phyloP scores from a whole-genome alignment of 805 yeast genomes.

The Yueomyces sinensis region DNA sequence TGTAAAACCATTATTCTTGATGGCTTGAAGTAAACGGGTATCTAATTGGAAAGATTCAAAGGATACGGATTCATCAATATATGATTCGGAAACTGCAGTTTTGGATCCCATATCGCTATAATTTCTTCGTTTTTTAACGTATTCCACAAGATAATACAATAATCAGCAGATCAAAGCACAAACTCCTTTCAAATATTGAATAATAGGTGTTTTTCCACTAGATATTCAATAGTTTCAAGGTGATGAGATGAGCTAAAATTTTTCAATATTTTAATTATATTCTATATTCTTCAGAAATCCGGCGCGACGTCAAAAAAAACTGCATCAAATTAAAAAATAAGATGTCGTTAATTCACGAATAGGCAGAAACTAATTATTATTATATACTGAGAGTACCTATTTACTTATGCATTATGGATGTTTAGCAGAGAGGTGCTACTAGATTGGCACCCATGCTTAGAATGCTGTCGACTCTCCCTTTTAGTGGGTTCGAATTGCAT shows the following conservation, averaged over 20 bases:
- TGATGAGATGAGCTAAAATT: constrained; percentile 1
- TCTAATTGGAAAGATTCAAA: constrained; percentile 76
- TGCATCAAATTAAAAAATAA: too few relatives aligned
- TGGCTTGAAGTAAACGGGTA: constrained; percentile 71
- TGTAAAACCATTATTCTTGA: constrained; percentile 63
- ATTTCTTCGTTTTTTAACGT: background rate
- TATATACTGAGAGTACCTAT: too few relatives aligned
- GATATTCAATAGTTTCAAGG: background rate
- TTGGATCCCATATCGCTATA: constrained; percentile 5
- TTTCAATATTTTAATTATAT: too few relatives aligned
- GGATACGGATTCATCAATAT: constrained; percentile 52
- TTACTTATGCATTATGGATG: too few relatives aligned
- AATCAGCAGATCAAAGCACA: too few relatives aligned
- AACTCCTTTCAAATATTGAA: too few relatives aligned
- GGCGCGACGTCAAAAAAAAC: too few relatives aligned
- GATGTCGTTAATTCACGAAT: too few relatives aligned
- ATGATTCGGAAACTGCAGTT: constrained; percentile 48
- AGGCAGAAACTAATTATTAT: too few relatives aligned
- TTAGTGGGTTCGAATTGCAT: constrained; percentile 63
- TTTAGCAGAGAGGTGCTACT: constrained; percentile 68
- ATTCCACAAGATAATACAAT: too few relatives aligned
- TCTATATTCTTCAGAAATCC: too few relatives aligned
- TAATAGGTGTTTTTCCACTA: too few relatives aligned
- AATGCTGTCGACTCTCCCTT: constrained; percentile 73
- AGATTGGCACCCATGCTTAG: constrained; percentile 64